phyloP scores from a whole-genome alignment of 768 basidiomycete genomes.

The Cubamyces lactineus region DNA sequence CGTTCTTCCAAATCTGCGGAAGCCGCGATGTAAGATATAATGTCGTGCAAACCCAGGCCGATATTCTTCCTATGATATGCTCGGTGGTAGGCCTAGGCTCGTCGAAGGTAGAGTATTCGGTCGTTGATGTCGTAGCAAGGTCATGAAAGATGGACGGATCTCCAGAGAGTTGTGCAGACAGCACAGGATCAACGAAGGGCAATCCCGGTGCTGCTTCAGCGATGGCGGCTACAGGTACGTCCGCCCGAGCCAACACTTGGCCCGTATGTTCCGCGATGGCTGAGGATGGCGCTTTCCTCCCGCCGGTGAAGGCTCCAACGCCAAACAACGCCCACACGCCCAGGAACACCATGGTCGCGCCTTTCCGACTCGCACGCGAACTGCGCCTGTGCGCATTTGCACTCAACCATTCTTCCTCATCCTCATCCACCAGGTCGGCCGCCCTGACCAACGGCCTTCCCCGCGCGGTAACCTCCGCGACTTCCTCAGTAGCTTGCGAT shows the following conservation, averaged over 20 bases:
- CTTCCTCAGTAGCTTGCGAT: constrained; percentile 32
- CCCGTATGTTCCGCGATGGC: constrained; percentile 43
- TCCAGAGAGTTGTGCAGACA: constrained; percentile 6
- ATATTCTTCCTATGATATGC: constrained; percentile 83
- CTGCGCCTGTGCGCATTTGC: constrained; percentile 32
- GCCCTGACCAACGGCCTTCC: constrained; percentile 50
- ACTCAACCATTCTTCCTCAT: constrained; percentile 29
- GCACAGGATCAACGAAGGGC: background rate
- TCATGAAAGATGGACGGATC: constrained; percentile 4
- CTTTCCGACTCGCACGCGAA: constrained; percentile 69
- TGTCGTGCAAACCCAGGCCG: constrained; percentile 93
- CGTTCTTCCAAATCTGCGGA: constrained; percentile 99
- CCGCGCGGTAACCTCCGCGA: constrained; percentile 36
- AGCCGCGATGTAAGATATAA: constrained; percentile 92
- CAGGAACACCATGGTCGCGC: constrained; percentile 82
- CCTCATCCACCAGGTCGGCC: constrained; percentile 31
- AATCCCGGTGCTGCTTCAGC: background rate
- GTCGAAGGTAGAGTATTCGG: constrained; percentile 26
- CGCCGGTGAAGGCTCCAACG: constrained; percentile 53
- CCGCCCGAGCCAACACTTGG: constrained; percentile 45
- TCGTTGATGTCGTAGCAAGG: background rate
- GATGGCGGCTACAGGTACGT: constrained; percentile 9
- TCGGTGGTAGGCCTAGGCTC: constrained; percentile 41
- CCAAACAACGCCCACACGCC: constrained; percentile 77
- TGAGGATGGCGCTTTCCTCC: constrained; percentile 32